These are phyloP conservation scores for Trametes meyenii DNA, from an alignment of 768 basidiomycete species.

Conservation along the genomic window DNA sequence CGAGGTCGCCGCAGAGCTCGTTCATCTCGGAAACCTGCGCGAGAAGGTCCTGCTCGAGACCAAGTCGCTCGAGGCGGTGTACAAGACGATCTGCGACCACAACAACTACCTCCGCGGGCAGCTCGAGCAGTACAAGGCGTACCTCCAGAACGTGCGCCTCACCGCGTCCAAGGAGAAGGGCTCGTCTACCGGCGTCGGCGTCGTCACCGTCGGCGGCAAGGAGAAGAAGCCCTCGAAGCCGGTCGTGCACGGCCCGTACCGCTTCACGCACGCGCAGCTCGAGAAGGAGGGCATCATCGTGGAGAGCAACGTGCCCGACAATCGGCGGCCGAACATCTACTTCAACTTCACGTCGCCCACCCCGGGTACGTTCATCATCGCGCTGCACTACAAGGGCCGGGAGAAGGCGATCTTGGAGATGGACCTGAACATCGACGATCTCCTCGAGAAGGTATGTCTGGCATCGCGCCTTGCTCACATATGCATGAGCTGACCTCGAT, in stretches of 20 bases:
- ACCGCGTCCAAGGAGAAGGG: conserved; percentile 90
- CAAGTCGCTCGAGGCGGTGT: conserved; percentile 91
- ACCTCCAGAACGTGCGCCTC: conserved; percentile 94
- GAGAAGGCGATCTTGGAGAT: conserved; percentile 99
- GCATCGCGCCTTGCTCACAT: not conserved
- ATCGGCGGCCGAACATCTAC: conserved; percentile 95
- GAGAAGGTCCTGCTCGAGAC: conserved; percentile 96
- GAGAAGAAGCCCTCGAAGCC: conserved; percentile 91
- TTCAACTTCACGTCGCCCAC: conserved; percentile 99
- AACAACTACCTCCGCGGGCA: conserved; percentile 96
- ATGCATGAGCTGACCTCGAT: conserved; percentile 4
- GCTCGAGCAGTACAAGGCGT: conserved; percentile 99
- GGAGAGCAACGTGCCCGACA: conserved; percentile 98
- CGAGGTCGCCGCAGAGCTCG: conserved; percentile 93
- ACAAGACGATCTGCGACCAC: conserved; percentile 99
- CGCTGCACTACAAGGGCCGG: conserved; percentile 96
- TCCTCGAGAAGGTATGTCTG: conserved; percentile 86
- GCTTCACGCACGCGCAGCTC: conserved; percentile 96
- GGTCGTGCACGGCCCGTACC: conserved; percentile 89
- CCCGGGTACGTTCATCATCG: conserved; percentile 98
- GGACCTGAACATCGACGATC: conserved; percentile 98
- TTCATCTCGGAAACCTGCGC: conserved; percentile 92
- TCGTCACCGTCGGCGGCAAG: conserved; percentile 94
- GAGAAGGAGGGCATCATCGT: conserved; percentile 99
- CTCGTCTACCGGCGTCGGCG: conserved; percentile 85